Percentiles rank a stretch among this genome's conserved stretches.
Evolutionary conservation across 2,329 filamentous ascomycete genomes (phyloP).

Genomic region (Pseudogymnoascus sp.): DNA sequence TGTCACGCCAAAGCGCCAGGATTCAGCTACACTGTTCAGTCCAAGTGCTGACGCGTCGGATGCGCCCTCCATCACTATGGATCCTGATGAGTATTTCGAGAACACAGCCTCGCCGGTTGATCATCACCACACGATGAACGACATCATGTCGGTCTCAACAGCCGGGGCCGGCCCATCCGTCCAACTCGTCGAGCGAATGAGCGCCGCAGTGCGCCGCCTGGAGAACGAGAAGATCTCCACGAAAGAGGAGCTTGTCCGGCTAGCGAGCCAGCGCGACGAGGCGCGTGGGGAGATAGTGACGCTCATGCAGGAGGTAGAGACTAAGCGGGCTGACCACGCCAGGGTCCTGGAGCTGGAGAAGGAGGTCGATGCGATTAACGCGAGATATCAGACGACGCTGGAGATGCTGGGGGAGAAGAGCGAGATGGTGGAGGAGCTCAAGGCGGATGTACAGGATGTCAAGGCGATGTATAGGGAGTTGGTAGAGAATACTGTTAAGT

Average conservation of each 20-base stretch:
- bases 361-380: constrained; percentile 60
- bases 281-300: constrained; percentile 84
- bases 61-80: constrained; percentile 23
- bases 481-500: constrained; percentile 74
- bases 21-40: constrained; percentile 22
- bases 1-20: constrained; percentile 26
- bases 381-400: constrained; percentile 80
- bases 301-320: constrained; percentile 80
- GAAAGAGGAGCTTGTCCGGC: constrained; percentile 74
- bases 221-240: constrained; percentile 86
- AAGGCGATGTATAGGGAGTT: constrained; percentile 95
- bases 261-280: constrained; percentile 82
- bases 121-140: constrained; percentile 64
- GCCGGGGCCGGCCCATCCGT: constrained; percentile 86
- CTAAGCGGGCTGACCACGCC: constrained; percentile 50
- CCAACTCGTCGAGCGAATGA: constrained; percentile 93
- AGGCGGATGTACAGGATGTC: constrained; percentile 80
- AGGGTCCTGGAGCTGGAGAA: constrained; percentile 58
- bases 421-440: constrained; percentile 85
- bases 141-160: constrained; percentile 83
- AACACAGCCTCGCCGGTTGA: constrained; percentile 49
- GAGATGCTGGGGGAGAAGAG: constrained; percentile 97
- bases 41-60: constrained; percentile 19
- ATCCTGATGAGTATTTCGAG: constrained; percentile 40
- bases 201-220: constrained; percentile 78